Evolutionary conservation across 371 early-diverging fungal species (phyloP).

Genomic region (Lichtheimia ornata): DNA sequence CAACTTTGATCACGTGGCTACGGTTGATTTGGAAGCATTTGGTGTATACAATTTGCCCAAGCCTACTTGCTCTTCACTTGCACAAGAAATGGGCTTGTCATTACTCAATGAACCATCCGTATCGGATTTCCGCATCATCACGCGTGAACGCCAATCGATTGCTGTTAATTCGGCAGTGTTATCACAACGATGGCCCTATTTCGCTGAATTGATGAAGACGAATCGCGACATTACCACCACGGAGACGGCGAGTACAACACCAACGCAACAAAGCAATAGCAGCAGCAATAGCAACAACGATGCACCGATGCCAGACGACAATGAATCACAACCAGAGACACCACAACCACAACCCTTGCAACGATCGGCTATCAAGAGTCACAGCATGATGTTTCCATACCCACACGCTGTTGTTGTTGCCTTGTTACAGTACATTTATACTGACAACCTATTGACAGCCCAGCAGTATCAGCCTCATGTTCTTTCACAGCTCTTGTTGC

Average conservation of each 20-base stretch:
- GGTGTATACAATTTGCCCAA: conserved; percentile 52
- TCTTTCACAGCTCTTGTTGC: conserved; percentile 55
- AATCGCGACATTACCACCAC: conserved; percentile 10
- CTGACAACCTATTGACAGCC: conserved; percentile 59
- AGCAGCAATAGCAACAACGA: not conserved
- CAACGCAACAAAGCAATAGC: not conserved
- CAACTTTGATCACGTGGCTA: conserved; percentile 60
- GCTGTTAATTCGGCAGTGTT: conserved; percentile 66
- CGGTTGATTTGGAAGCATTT: conserved; percentile 62
- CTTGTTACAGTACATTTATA: conserved; percentile 68
- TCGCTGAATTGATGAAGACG: conserved; percentile 48
- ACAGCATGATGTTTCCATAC: conserved; percentile 49
- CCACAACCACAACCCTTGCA: conserved; percentile 4
- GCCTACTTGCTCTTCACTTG: conserved; percentile 33
- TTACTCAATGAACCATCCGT: conserved; percentile 57
- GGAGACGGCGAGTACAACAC: not conserved
- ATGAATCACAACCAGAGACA: not conserved
- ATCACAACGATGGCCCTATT: conserved; percentile 65
- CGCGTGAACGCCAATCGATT: conserved; percentile 55
- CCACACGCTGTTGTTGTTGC: conserved; percentile 58
- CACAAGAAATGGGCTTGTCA: conserved; percentile 55
- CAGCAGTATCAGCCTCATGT: conserved; percentile 55
- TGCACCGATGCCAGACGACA: conserved; percentile 2
- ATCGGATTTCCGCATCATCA: conserved; percentile 58
- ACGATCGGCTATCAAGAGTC: conserved; percentile 17